Evolutionary conservation across 208 protist genomes (phyloP), one percentile per base, ranked within the genome.

Genomic region (Trypanosoma melophagium): DNA sequence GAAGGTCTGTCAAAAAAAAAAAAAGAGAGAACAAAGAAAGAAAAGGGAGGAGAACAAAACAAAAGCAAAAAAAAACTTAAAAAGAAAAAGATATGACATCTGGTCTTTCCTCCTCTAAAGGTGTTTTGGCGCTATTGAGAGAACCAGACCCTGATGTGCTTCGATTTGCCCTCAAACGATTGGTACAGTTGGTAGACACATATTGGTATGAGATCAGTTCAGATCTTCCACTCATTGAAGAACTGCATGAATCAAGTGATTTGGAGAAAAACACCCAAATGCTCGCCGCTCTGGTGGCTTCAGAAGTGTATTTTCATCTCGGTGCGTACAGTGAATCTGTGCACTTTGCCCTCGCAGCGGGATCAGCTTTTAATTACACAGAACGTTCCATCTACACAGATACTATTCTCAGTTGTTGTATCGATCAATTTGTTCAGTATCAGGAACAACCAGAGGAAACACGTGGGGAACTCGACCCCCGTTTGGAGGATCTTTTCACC

Each of bases 261-360:
- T 66, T 94, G 47, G 68, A 74, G 5, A 74, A 84, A 41, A 77
- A 90, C 42, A 90, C 86, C 7, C 84, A 88, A 35, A 63, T 80
- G 38, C 77, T 91, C 25, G 97, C 97, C 12, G 93, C 97, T 0
- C 80, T 99, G 3, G 84, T 98, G 31, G 87, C 90, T 1, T 97
- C 92, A 41, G 93, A 98, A 79, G 96, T 99, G 28, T 99, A 99
- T 79, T 99, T 99, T 78, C 97, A 99, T 77, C 88, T 99, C 19
- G 95, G 95, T 22, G 95, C 92, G 47, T 98, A 97, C 73, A 88
- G 90, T 61, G 93, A 98, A 50, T 94, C 98, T 10, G 91, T 99
- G 52, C 68, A 85, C 64, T 98, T 96, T 71, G 98, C 98, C 0
- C 87, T 99, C 7, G 80, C 76, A 25, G 97, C 98, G 19, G 98